Percentiles rank a stretch among this genome's conserved stretches.
Evolutionary conservation across 805 yeast genomes (phyloP).

Genomic region (Helenozyma baotianmanensis): DNA sequence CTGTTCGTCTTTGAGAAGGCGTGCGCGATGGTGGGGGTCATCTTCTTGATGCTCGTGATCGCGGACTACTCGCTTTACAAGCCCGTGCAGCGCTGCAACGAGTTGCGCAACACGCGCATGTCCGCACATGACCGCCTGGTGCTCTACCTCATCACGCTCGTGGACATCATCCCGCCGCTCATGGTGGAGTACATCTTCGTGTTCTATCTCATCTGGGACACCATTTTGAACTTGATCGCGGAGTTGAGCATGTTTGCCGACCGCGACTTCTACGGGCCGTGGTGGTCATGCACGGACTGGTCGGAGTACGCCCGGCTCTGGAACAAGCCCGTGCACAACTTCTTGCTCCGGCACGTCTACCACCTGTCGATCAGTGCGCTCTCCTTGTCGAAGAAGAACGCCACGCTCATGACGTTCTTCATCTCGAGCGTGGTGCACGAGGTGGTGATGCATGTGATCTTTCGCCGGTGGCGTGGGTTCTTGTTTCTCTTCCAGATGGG

Average conservation of each 20-base stretch:
- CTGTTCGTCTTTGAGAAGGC: conserved; percentile 62
- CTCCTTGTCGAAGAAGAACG: conserved; percentile 57
- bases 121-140: conserved; percentile 3
- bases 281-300: conserved; percentile 98
- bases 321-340: conserved; percentile 92
- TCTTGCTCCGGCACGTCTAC: conserved; percentile 87
- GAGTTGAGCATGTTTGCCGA: conserved; percentile 86
- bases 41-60: conserved; percentile 72
- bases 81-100: conserved; percentile 54
- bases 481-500: conserved; percentile 76
- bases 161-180: conserved; percentile 80
- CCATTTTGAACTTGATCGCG: conserved; percentile 83
- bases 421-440: conserved; percentile 86
- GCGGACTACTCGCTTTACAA: conserved; percentile 79
- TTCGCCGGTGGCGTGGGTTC: conserved; percentile 76
- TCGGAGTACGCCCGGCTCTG: conserved; percentile 88
- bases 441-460: conserved; percentile 84
- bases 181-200: conserved; percentile 67
- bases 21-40: conserved; percentile 82
- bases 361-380: conserved; percentile 82
- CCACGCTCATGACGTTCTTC: conserved; percentile 74
- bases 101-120: conserved; percentile 33
- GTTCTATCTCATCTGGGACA: conserved; percentile 93
- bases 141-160: conserved; percentile 31
- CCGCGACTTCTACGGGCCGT: conserved; percentile 87